These are phyloP conservation scores for Fermentozyma sake DNA, from an alignment of 1,139 yeast genomes.

Conservation along the genomic window DNA sequence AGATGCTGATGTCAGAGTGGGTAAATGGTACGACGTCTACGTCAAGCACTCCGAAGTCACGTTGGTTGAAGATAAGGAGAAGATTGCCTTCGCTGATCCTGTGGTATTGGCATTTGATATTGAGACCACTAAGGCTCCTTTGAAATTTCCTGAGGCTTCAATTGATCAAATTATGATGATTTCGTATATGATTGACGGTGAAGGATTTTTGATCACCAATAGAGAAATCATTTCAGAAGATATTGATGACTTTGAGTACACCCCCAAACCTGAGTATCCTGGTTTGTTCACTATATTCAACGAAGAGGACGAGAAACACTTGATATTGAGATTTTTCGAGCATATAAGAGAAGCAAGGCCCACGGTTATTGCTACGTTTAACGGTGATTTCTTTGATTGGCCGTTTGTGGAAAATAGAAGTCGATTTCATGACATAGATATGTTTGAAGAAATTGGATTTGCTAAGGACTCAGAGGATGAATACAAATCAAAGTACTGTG, in stretches of 20 bases:
- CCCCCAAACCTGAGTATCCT: slow-evolving; percentile 94
- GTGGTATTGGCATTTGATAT: slow-evolving; percentile 96
- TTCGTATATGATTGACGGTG: slow-evolving; percentile 98
- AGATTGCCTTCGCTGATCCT: slow-evolving; percentile 94
- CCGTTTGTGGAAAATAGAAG: slow-evolving; percentile 94
- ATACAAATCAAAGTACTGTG: slow-evolving; percentile 88
- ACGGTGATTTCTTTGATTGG: slow-evolving; percentile 99
- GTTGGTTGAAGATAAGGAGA: slow-evolving; percentile 62
- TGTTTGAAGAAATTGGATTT: slow-evolving; percentile 94
- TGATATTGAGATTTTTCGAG: slow-evolving; percentile 75
- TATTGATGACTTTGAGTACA: slow-evolving; percentile 94
- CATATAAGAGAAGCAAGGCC: slow-evolving; percentile 87
- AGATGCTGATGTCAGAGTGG: slow-evolving; percentile 80
- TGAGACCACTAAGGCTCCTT: slow-evolving; percentile 94
- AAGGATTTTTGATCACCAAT: slow-evolving; percentile 89
- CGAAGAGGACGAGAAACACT: slow-evolving; percentile 77
- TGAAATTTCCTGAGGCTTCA: slow-evolving; percentile 90
- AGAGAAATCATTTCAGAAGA: slow-evolving; percentile 92
- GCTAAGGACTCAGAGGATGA: slow-evolving; percentile 87
- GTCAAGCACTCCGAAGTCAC: slow-evolving; percentile 54
- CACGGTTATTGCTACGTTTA: slow-evolving; percentile 93
- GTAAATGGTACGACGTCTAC: slow-evolving; percentile 90
- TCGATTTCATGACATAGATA: slow-evolving; percentile 72
- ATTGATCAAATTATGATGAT: slow-evolving; percentile 99
- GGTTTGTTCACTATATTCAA: slow-evolving; percentile 89